A percentile compares a stretch with the other conserved stretches of the same genome.
These are phyloP conservation scores for Cucurbita pepo DNA, from an alignment of 306 rosid genomes.

Conservation along the genomic window DNA sequence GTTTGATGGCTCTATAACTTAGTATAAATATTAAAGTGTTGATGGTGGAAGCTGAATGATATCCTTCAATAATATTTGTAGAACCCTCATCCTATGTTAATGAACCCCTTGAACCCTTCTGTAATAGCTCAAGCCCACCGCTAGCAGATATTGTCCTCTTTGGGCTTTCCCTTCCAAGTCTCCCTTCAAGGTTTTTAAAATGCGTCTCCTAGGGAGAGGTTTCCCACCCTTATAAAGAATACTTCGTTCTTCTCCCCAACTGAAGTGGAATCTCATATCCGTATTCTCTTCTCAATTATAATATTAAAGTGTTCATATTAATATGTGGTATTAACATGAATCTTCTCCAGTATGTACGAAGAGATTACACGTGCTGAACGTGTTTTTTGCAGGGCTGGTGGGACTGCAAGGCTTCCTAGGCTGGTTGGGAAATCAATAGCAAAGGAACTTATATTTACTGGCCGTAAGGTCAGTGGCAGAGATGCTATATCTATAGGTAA, in stretches of 20 bases:
- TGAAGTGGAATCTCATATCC: too few relatives aligned
- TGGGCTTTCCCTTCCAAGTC: too few relatives aligned
- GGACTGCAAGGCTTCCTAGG: constrained; percentile 81
- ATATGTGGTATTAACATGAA: background rate
- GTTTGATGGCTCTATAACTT: background rate
- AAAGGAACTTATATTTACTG: constrained; percentile 73
- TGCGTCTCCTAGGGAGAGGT: too few relatives aligned
- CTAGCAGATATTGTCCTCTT: too few relatives aligned
- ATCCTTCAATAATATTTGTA: background rate
- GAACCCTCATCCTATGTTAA: too few relatives aligned
- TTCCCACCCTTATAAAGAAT: too few relatives aligned
- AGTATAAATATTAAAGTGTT: background rate
- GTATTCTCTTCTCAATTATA: too few relatives aligned
- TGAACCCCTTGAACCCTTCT: background rate
- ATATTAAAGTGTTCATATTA: too few relatives aligned
- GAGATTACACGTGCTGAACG: background rate
- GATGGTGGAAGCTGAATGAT: background rate
- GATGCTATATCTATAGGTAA: constrained; percentile 78
- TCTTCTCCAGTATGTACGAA: background rate
- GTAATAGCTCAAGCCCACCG: too few relatives aligned
- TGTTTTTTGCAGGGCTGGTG: constrained; percentile 70
- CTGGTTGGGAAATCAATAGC: constrained; percentile 69
- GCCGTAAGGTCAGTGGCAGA: constrained; percentile 49
- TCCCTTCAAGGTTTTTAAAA: too few relatives aligned
- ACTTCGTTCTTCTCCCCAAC: too few relatives aligned